Base-by-base conservation (phyloP, 2,329 filamentous ascomycete species). In the Fusarium musae region DNA sequence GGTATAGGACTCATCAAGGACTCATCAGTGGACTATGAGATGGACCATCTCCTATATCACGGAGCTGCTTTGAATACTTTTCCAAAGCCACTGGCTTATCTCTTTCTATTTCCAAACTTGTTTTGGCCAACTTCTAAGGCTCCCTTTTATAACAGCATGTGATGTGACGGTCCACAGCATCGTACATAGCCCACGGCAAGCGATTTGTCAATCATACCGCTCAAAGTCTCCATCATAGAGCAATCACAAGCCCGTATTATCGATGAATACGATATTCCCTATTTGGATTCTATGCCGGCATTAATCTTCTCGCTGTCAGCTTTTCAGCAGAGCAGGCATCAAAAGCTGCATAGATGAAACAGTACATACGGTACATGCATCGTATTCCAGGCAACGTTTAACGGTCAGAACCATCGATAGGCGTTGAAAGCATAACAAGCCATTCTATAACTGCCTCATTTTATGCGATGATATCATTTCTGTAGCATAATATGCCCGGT, bases 311-410 rank as follows among this genome's bases (percentile, higher is more conserved):
- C 2, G 10, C 5, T 17, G n/a, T 36, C 44, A 61, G 53, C 39
- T 47, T 53, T 17, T 19, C 44, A 58, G 32, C 32, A 34, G 23
- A 23, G 15, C 37, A 36, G 32, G 50, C 40, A 58, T 58, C 50
- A 44, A 21, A 57, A 32, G 28, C 50, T 36, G 15, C 37, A n/a
- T 62, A 4, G 15, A 34, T 44, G n/a, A 34, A 37, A 42, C 28
- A 60, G 36, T n/a, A 9, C 19, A 11, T 15, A n/a, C 26, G 11
- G 19, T n/a, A n/a, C 50, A 40, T 54, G 34, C 36, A n/a, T 61
- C 37, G 59, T 61, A 43, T 61, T 61, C 59, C 59, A 57, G 37
- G 49, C 59, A 61, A 57, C 59, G 30, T 42, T 44, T 15, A 61
- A 36, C 37, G 37, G 36, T 13, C 19, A 5, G 17, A 6, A 13